These are phyloP conservation scores for Microsporum ferrugineum DNA, from an alignment of 2,329 filamentous ascomycete genomes.

Conservation along the genomic window DNA sequence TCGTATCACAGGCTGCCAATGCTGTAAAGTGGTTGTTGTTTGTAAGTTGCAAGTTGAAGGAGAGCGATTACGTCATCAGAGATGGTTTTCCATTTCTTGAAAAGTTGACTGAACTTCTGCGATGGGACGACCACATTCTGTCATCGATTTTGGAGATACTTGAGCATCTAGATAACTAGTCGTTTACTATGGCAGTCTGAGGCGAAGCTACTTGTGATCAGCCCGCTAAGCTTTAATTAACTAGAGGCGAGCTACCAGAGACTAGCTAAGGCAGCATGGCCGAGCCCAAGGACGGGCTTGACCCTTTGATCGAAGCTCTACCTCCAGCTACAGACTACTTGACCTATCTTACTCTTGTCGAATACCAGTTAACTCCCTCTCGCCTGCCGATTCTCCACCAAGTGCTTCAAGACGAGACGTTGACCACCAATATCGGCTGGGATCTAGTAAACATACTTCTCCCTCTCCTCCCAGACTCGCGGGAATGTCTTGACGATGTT, in stretches of 20 bases:
- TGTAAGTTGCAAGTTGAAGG: too few relatives aligned
- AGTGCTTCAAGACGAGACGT: conserved; percentile 48
- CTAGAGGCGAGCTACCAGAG: not conserved
- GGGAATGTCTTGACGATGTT: conserved; percentile 50
- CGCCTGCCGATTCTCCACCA: conserved; percentile 48
- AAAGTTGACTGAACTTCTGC: too few relatives aligned
- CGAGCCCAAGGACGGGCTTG: conserved; percentile 23
- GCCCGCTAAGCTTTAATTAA: not conserved
- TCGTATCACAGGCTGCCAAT: too few relatives aligned
- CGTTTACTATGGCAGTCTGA: too few relatives aligned
- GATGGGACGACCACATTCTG: too few relatives aligned
- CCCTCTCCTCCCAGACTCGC: conserved; percentile 47
- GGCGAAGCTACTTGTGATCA: too few relatives aligned
- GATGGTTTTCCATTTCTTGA: too few relatives aligned
- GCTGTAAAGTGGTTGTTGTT: too few relatives aligned
- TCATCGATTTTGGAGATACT: too few relatives aligned
- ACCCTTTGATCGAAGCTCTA: conserved; percentile 46
- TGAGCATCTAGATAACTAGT: too few relatives aligned
- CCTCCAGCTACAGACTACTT: conserved; percentile 53
- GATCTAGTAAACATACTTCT: conserved; percentile 52
- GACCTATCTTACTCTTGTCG: conserved; percentile 54
- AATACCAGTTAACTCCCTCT: conserved; percentile 50
- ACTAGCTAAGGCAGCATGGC: conserved; percentile 15
- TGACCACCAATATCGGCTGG: conserved; percentile 56
- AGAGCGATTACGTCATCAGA: too few relatives aligned